Percentiles rank a stretch among this genome's conserved stretches.
Evolutionary conservation across 192 early-diverging fungal species (phyloP).

Genomic region (Haplosporangium gracile): DNA sequence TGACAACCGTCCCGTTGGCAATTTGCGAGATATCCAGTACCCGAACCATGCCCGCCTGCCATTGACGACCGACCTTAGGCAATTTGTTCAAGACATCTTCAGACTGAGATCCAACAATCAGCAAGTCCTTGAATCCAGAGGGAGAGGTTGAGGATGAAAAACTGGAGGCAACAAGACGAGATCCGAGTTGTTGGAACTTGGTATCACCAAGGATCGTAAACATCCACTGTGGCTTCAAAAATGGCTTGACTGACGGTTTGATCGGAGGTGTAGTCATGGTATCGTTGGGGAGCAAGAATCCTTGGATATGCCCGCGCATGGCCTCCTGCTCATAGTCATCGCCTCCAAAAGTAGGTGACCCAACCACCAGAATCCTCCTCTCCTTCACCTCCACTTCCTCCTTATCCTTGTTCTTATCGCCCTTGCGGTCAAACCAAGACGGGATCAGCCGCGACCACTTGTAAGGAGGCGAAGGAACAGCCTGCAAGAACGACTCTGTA

Average conservation of each 20-base stretch:
- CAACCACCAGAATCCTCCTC: slow-evolving; percentile 35
- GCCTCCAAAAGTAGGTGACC: slow-evolving; percentile 41
- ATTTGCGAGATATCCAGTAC: slow-evolving; percentile 28
- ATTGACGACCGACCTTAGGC: slow-evolving; percentile 31
- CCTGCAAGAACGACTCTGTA: neutral
- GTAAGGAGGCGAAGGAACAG: neutral
- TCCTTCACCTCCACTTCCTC: neutral
- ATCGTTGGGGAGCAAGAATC: slow-evolving; percentile 46
- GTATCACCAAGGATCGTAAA: slow-evolving; percentile 51
- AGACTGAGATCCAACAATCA: slow-evolving; percentile 48
- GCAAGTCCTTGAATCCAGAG: slow-evolving; percentile 7
- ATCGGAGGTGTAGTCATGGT: neutral
- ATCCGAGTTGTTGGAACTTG: slow-evolving; percentile 58
- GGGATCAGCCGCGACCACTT: neutral
- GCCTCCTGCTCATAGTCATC: slow-evolving; percentile 22
- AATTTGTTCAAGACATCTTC: slow-evolving; percentile 26
- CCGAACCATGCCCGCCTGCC: slow-evolving; percentile 50
- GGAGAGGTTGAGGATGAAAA: too few relatives aligned
- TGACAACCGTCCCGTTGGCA: slow-evolving; percentile 7
- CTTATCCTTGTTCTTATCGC: neutral
- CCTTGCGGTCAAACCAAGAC: neutral
- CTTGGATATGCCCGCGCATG: slow-evolving; percentile 68
- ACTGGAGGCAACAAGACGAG: slow-evolving; percentile 8
- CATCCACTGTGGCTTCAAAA: neutral
- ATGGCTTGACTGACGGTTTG: neutral